A percentile compares a stretch with the other conserved stretches of the same genome.
These are phyloP conservation scores for Tetrapisispora fleetii DNA, from an alignment of 805 yeast genomes.

Conservation along the genomic window DNA sequence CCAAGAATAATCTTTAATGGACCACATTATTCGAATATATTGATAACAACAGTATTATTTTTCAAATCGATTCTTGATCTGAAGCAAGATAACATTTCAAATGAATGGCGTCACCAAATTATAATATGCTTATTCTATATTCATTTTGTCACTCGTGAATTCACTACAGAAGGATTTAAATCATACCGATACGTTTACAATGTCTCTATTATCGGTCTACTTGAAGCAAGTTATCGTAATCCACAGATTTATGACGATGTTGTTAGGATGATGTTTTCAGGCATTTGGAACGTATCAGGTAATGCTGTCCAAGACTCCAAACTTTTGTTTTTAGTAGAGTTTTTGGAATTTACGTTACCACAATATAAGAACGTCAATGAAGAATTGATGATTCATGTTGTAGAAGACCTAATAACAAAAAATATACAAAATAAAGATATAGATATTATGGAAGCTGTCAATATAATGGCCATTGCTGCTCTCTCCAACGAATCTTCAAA, in stretches of 20 bases:
- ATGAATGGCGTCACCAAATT: constrained; percentile 9
- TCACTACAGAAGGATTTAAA: constrained; percentile 22
- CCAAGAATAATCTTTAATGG: constrained; percentile 9
- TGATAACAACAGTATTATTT: constrained; percentile 14
- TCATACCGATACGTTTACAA: constrained; percentile 21
- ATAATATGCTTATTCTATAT: constrained; percentile 12
- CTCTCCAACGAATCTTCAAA: neutral
- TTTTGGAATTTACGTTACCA: constrained; percentile 14
- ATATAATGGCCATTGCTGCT: constrained; percentile 13
- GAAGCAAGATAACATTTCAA: constrained; percentile 1
- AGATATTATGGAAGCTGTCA: constrained; percentile 18
- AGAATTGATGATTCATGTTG: constrained; percentile 3
- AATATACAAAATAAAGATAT: constrained; percentile 6
- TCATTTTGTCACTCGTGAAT: constrained; percentile 17
- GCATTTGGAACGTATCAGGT: constrained; percentile 8
- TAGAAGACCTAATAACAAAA: constrained; percentile 8
- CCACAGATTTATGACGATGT: constrained; percentile 3
- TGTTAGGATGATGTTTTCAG: constrained; percentile 10
- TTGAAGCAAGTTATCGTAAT: neutral
- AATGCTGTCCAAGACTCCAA: constrained; percentile 14
- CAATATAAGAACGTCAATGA: constrained; percentile 1
- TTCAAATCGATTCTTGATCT: constrained; percentile 11
- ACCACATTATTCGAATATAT: constrained; percentile 11
- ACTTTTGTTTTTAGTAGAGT: constrained; percentile 16
- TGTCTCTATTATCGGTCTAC: constrained; percentile 9